Percentiles rank a stretch among this genome's conserved stretches.
phyloP scores from a whole-genome alignment of 2,329 filamentous ascomycete species.

The Ascochyta rabiei region DNA sequence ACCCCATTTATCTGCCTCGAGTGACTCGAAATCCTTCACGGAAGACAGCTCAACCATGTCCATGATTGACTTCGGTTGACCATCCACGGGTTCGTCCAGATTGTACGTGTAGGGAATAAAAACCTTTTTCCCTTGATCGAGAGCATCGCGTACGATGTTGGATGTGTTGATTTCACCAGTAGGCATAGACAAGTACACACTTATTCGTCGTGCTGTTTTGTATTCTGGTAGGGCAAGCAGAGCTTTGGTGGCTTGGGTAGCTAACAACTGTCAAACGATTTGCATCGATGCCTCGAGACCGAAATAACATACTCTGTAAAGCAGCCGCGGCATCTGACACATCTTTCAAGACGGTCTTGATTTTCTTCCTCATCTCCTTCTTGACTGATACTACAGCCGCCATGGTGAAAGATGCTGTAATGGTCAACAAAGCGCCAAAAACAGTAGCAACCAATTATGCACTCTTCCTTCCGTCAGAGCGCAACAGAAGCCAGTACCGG shows the following conservation, averaged over 20 bases:
- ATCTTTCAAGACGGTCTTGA: constrained; percentile 69
- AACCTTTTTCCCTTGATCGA: constrained; percentile 78
- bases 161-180: constrained; percentile 83
- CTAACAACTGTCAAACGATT: constrained; percentile 53
- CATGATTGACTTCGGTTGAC: constrained; percentile 74
- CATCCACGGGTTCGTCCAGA: constrained; percentile 47
- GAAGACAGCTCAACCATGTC: constrained; percentile 86
- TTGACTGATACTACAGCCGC: constrained; percentile 71
- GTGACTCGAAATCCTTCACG: constrained; percentile 75
- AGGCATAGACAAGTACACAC: constrained; percentile 94
- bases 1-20: constrained; percentile 85
- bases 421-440: constrained; percentile 18
- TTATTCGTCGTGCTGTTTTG: constrained; percentile 73
- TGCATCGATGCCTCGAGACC: neutral
- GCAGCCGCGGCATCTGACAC: constrained; percentile 67
- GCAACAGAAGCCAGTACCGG: neutral
- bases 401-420: constrained; percentile 22
- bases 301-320: constrained; percentile 68
- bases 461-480: neutral
- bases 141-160: constrained; percentile 79
- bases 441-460: constrained; percentile 1
- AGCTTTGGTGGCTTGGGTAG: constrained; percentile 66
- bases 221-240: constrained; percentile 76
- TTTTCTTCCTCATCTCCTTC: constrained; percentile 72
- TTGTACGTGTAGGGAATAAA: constrained; percentile 90